A percentile compares a stretch with the other conserved stretches of the same genome.
Conservation (phyloP, 1,284 basidiomycete genomes). For the Ceratobasidium sp. region DNA sequence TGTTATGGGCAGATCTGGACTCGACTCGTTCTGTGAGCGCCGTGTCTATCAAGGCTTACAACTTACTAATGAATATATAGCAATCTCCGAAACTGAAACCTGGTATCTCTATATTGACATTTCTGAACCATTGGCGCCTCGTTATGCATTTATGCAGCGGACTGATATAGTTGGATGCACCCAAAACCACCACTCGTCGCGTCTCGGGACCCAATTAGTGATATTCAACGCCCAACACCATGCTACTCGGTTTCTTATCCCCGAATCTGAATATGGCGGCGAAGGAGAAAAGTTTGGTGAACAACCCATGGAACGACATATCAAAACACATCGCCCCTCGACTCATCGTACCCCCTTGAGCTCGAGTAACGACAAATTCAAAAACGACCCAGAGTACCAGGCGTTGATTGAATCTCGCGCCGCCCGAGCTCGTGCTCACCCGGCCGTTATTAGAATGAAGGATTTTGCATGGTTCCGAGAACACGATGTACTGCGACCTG, state of each 20-base stretch:
- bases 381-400: conserved; percentile 13
- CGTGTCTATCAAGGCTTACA: too few species aligned
- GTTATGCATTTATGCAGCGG: conserved; percentile 31
- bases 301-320: conserved; percentile 5
- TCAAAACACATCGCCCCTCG: background rate
- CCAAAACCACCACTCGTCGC: background rate
- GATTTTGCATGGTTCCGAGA: conserved; percentile 25
- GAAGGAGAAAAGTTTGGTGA: conserved; percentile 21
- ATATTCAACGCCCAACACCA: conserved; percentile 40
- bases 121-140: conserved; percentile 17
- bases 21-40: conserved; percentile 15
- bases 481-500: conserved; percentile 19
- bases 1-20: conserved; percentile 12
- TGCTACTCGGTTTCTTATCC: conserved; percentile 24
- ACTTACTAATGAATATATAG: background rate
- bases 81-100: background rate
- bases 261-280: conserved; percentile 13
- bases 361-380: background rate
- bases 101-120: conserved; percentile 39
- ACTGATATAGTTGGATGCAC: conserved; percentile 13
- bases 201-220: background rate
- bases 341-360: background rate
- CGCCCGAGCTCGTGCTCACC: conserved; percentile 20
- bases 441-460: conserved; percentile 24
- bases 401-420: conserved; percentile 7